Percentiles rank a stretch among this genome's conserved stretches.
Evolutionary conservation across 306 rosid genomes (phyloP).

Genomic region (Rubus parviflorus): DNA sequence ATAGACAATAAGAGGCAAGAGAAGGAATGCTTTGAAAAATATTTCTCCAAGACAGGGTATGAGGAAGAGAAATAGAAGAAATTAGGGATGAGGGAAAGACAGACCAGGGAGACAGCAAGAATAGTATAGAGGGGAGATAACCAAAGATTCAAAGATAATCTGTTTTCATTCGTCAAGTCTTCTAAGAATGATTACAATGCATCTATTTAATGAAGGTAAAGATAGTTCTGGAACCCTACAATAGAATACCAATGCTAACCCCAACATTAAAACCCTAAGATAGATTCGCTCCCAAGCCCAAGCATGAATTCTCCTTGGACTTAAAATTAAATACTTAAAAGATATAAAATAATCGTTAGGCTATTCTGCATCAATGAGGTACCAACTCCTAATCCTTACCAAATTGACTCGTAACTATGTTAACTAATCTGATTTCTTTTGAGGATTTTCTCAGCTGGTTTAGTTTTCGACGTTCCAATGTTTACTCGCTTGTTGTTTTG

Average conservation of each 20-base stretch:
- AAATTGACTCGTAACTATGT: conserved; percentile 8
- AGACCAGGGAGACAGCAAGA: not conserved
- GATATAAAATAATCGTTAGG: not conserved
- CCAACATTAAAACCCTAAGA: not conserved
- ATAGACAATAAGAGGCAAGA: no score
- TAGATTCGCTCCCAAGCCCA: not conserved
- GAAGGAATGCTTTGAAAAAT: no score
- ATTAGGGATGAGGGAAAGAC: no score
- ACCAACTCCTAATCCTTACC: not conserved
- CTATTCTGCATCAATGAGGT: not conserved
- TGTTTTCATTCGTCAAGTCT: not conserved
- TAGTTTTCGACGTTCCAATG: not conserved
- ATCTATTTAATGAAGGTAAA: not conserved
- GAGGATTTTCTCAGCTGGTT: not conserved
- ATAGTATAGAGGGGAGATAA: not conserved
- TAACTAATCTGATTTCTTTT: not conserved
- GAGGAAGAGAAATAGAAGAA: not conserved
- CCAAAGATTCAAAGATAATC: not conserved
- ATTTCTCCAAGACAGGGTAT: not conserved
- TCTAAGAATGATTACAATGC: not conserved
- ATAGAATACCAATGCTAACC: not conserved
- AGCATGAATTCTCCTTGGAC: not conserved
- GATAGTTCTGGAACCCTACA: not conserved
- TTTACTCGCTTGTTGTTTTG: not conserved
- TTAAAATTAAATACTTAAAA: not conserved